These are phyloP conservation scores for Entoloma clypeatum DNA, from an alignment of 1,284 basidiomycete genomes.

Conservation along the genomic window DNA sequence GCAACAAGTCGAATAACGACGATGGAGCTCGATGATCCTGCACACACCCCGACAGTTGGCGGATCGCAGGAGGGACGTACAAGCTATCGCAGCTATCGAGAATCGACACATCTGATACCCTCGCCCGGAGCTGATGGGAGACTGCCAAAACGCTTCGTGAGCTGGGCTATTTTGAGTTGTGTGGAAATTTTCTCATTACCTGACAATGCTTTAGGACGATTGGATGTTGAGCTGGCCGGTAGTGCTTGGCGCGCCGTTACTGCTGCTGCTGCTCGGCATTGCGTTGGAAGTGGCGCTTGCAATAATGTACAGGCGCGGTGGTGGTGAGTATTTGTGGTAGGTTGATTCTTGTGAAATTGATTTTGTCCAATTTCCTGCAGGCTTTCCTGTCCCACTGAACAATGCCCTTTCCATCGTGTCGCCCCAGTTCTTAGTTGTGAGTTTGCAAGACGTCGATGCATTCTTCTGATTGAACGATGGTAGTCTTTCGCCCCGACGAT, in stretches of 20 bases:
- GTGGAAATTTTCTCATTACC: neutral
- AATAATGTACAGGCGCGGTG: constrained; percentile 40
- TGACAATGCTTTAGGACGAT: constrained; percentile 38
- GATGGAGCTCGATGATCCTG: too few relatives aligned
- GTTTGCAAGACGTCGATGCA: neutral
- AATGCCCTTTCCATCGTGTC: constrained; percentile 49
- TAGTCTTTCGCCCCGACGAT: constrained; percentile 59
- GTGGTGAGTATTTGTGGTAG: constrained; percentile 25
- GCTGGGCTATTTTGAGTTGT: constrained; percentile 16
- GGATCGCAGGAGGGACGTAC: too few relatives aligned
- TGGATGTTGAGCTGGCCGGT: constrained; percentile 40
- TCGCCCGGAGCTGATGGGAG: constrained; percentile 33
- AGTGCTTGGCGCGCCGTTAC: constrained; percentile 35
- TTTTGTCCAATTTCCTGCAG: constrained; percentile 27
- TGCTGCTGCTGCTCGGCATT: constrained; percentile 47
- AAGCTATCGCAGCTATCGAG: too few relatives aligned
- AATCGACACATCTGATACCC: constrained; percentile 46
- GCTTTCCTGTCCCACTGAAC: constrained; percentile 46
- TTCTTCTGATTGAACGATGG: neutral
- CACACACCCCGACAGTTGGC: too few relatives aligned
- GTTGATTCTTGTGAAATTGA: constrained; percentile 1
- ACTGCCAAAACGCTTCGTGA: constrained; percentile 41
- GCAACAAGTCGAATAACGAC: too few relatives aligned
- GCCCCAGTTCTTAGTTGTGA: constrained; percentile 52
- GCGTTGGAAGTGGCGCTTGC: constrained; percentile 43